Evolutionary conservation across 75 land plant species (phyloP).

Genomic region (Picea sitchensis): DNA sequence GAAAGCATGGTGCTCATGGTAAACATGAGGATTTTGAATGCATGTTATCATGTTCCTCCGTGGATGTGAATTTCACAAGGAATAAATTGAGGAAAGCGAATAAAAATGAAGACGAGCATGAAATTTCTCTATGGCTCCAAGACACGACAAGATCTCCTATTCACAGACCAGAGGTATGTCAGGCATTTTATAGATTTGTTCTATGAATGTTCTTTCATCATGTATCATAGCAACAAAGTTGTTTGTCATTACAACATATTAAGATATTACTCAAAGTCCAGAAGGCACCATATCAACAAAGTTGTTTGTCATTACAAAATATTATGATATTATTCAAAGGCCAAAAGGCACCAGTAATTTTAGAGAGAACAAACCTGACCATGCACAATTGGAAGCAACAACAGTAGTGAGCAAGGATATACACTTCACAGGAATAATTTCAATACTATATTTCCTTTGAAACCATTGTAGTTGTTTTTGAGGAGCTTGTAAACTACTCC

Average conservation of each 20-base stretch:
- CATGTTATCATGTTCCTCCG: neutral
- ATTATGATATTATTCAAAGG: too few relatives aligned
- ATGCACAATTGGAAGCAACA: too few relatives aligned
- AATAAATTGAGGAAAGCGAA: too few relatives aligned
- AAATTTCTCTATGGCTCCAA: neutral
- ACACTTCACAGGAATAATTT: neutral
- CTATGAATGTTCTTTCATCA: too few relatives aligned
- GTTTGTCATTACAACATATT: neutral
- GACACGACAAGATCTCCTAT: conserved; percentile 2
- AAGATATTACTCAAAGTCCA: too few relatives aligned
- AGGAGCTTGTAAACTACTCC: neutral
- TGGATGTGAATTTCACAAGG: too few relatives aligned
- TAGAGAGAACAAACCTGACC: too few relatives aligned
- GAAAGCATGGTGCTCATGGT: neutral
- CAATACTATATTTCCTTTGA: neutral
- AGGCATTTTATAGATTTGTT: neutral
- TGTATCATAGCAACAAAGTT: neutral
- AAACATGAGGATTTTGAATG: neutral
- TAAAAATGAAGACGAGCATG: neutral
- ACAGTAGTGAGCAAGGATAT: neutral
- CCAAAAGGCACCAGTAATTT: too few relatives aligned
- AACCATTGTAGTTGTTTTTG: neutral
- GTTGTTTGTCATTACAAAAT: neutral
- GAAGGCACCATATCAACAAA: too few relatives aligned
- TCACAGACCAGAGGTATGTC: too few relatives aligned